Evolutionary conservation across 2,329 filamentous ascomycete species (phyloP).

Genomic region (Microcera coccophila): DNA sequence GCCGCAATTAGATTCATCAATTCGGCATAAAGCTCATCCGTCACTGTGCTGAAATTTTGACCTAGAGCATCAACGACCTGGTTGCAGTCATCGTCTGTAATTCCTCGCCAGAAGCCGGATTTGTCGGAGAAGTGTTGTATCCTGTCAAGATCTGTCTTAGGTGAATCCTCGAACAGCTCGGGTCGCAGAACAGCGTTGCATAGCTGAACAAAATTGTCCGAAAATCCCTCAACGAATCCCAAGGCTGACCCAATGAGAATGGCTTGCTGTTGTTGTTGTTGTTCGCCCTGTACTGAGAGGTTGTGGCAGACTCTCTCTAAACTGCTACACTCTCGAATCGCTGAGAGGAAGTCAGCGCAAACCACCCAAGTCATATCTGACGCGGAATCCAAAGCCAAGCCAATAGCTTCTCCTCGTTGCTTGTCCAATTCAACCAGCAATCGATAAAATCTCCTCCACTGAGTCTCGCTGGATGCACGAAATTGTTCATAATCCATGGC

Average conservation of each 20-base stretch:
- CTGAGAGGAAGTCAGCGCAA: slow-evolving; percentile 75
- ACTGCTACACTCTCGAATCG: slow-evolving; percentile 73
- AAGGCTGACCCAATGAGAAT: slow-evolving; percentile 66
- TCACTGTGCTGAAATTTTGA: slow-evolving; percentile 58
- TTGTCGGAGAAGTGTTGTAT: slow-evolving; percentile 76
- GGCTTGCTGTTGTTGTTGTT: slow-evolving; percentile 52
- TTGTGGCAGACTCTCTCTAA: slow-evolving; percentile 76
- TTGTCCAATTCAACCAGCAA: slow-evolving; percentile 83
- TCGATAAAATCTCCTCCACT: slow-evolving; percentile 89
- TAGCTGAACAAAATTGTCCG: slow-evolving; percentile 63
- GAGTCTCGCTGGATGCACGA: slow-evolving; percentile 67
- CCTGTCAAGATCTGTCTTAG: slow-evolving; percentile 65
- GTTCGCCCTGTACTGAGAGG: slow-evolving; percentile 47
- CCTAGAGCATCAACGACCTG: slow-evolving; percentile 67
- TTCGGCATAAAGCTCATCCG: slow-evolving; percentile 51
- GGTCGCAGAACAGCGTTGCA: slow-evolving; percentile 64
- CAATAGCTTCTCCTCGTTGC: slow-evolving; percentile 75
- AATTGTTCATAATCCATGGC: slow-evolving; percentile 74
- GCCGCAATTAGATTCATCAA: slow-evolving; percentile 45
- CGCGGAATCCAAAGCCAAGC: slow-evolving; percentile 68
- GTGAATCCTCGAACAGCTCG: slow-evolving; percentile 71
- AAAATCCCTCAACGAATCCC: slow-evolving; percentile 66
- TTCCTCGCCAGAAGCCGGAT: slow-evolving; percentile 71
- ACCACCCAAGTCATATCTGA: slow-evolving; percentile 77
- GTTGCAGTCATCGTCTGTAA: slow-evolving; percentile 77